phyloP scores from a whole-genome alignment of 2,329 filamentous ascomycete species.

The Aureobasidium sp. region DNA sequence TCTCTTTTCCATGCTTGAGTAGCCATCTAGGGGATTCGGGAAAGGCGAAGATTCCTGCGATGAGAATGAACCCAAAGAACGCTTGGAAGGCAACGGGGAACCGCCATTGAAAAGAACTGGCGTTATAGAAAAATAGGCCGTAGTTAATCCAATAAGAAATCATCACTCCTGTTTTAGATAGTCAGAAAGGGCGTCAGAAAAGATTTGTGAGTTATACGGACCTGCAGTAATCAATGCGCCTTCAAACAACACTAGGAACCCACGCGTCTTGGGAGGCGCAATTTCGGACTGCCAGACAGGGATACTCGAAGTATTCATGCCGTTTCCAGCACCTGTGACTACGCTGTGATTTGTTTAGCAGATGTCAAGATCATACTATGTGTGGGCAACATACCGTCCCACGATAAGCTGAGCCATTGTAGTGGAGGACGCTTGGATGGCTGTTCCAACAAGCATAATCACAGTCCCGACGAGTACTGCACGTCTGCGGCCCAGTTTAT shows the following conservation, averaged over 20 bases:
- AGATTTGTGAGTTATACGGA: too few species aligned
- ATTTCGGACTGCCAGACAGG: constrained; percentile 33
- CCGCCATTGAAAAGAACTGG: constrained; percentile 39
- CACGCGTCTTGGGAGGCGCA: constrained; percentile 26
- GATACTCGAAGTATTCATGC: constrained; percentile 31
- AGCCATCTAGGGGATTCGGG: constrained; percentile 38
- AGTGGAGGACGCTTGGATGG: constrained; percentile 24
- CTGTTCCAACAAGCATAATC: constrained; percentile 27
- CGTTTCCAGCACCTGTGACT: constrained; percentile 28
- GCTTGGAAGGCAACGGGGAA: constrained; percentile 47
- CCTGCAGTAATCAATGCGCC: constrained; percentile 23
- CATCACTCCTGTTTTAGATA: constrained; percentile 20
- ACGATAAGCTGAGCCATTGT: constrained; percentile 28
- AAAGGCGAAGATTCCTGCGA: constrained; percentile 35
- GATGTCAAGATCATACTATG: too few species aligned
- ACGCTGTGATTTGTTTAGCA: constrained; percentile 22
- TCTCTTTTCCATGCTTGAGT: constrained; percentile 35
- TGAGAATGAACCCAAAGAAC: constrained; percentile 42
- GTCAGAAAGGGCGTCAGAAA: too few species aligned
- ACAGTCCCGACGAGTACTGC: constrained; percentile 19
- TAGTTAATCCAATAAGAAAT: constrained; percentile 31
- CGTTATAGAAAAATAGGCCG: constrained; percentile 26
- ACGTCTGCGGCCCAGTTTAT: constrained; percentile 17
- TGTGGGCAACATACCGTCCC: constrained; percentile 11
- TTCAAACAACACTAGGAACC: constrained; percentile 27